A percentile compares a stretch with the other conserved stretches of the same genome.
Evolutionary conservation across 2,329 filamentous ascomycete species (phyloP).

Genomic region (Sclerotinia borealis): DNA sequence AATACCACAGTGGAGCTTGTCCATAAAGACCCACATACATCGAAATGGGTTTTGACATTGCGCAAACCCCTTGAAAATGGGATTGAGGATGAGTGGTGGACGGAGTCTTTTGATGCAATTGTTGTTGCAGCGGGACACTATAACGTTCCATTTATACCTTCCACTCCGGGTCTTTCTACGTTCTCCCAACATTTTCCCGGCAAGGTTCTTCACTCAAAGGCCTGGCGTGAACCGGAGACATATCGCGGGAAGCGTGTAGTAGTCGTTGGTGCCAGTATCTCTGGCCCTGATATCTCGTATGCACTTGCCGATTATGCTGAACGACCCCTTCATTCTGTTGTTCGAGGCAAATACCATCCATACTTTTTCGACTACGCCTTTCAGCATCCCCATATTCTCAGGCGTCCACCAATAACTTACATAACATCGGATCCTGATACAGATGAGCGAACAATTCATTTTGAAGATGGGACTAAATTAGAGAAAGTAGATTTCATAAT

Average conservation of each 20-base stretch:
- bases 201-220: slow-evolving; percentile 62
- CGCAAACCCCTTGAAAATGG: slow-evolving; percentile 37
- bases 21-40: slow-evolving; percentile 39
- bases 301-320: slow-evolving; percentile 43
- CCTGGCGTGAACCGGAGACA: slow-evolving; percentile 57
- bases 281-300: slow-evolving; percentile 55
- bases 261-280: slow-evolving; percentile 59
- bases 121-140: slow-evolving; percentile 65
- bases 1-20: slow-evolving; percentile 56
- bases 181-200: slow-evolving; percentile 52
- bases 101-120: slow-evolving; percentile 58
- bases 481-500: slow-evolving; percentile 54
- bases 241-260: slow-evolving; percentile 51
- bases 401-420: slow-evolving; percentile 43
- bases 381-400: slow-evolving; percentile 47
- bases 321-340: slow-evolving; percentile 46
- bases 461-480: slow-evolving; percentile 49
- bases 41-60: slow-evolving; percentile 49
- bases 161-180: slow-evolving; percentile 49
- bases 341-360: slow-evolving; percentile 45
- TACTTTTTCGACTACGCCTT: slow-evolving; percentile 57
- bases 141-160: slow-evolving; percentile 56
- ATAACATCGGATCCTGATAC: slow-evolving; percentile 32
- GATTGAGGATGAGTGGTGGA: slow-evolving; percentile 53
- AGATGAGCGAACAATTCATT: slow-evolving; percentile 42